Conservation (phyloP, 2,329 filamentous ascomycete genomes). For the Didymosphaeria variabile region DNA sequence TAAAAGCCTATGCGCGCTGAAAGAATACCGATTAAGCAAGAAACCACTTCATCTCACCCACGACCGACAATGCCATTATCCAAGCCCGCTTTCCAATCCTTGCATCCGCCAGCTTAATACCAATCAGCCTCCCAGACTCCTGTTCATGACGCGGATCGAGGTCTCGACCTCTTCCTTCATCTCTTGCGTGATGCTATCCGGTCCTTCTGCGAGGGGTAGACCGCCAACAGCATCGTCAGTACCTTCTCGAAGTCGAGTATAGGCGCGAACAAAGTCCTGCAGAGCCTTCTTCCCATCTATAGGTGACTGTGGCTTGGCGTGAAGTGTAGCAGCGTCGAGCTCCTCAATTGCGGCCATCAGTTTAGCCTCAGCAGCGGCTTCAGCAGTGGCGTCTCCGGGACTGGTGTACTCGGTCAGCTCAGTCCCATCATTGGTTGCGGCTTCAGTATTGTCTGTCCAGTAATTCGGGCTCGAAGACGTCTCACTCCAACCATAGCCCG, state of each 20-base stretch:
- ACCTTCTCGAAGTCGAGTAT: slow-evolving; percentile 22
- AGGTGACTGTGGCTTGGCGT: slow-evolving; percentile 9
- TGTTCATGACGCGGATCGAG: slow-evolving; percentile 26
- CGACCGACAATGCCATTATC: not conserved
- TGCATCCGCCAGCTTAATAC: not conserved
- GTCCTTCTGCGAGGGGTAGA: not conserved
- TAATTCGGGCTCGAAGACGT: not conserved
- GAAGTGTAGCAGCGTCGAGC: not conserved
- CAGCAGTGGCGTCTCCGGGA: slow-evolving; percentile 2
- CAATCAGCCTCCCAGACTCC: slow-evolving; percentile 26
- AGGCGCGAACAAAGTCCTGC: slow-evolving; percentile 33
- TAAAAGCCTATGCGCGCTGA: not conserved
- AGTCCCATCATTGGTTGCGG: slow-evolving; percentile 3
- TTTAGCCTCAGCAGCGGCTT: slow-evolving; percentile 4
- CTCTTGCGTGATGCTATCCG: slow-evolving; percentile 6
- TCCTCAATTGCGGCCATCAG: not conserved
- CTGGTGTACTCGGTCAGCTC: slow-evolving; percentile 4
- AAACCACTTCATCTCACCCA: not conserved
- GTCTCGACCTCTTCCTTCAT: slow-evolving; percentile 21
- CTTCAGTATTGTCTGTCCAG: slow-evolving; percentile 4
- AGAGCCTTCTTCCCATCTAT: slow-evolving; percentile 26
- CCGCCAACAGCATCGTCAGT: slow-evolving; percentile 5
- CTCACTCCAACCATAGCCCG: slow-evolving; percentile 5
- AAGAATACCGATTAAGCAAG: slow-evolving; percentile 8
- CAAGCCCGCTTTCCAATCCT: not conserved